Base-by-base conservation (phyloP, 2,329 filamentous ascomycete genomes). In the Aspergillus sp. region DNA sequence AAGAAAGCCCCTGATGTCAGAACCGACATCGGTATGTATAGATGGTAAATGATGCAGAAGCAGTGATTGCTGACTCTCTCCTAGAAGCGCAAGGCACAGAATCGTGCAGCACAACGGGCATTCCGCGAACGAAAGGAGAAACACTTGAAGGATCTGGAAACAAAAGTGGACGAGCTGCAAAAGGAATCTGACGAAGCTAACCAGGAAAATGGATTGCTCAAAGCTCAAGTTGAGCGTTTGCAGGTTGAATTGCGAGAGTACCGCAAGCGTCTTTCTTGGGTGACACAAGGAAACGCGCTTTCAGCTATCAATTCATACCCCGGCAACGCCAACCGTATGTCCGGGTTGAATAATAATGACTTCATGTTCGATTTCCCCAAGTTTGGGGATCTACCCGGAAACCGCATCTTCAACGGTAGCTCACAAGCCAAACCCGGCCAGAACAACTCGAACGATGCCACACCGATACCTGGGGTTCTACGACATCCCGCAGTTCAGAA, bases 321-420 rank as follows among this genome's bases (percentile, higher is more conserved):
- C 13, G 75, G 75, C 32, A 74, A 78, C 56, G 75, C 68, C 20
- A 76, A 73, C 47, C 74, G 68, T 79, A 82, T 67, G 78, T 82
- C 66, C 73, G 88, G 86, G 64, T 78, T 88, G 54, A 86, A 82
- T 67, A 89, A 89, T 61, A 88, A 89, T 71, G 92, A 89, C 71
- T 98, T 98, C 71, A 88, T 93, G 64, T 98, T 99, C 66, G 93
- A 98, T 65, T 98, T 98, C 63, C 93, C 95, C 63, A 93, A 90
- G 71, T 98, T 99, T 68, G 95, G 95, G 47, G 83, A 87, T 58
- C 82, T 96, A 24, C 83, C 84, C 18, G 79, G 78, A 26, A 74
- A 78, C 4, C 80, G 83, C 59, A 76, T 84, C 12, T 80, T 84
- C 59, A 80, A 75, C 59, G 80, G 79, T 55, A 73, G 76, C n/a